A percentile compares a stretch with the other conserved stretches of the same genome.
phyloP scores from a whole-genome alignment of 2,329 filamentous ascomycete species.

The Ophiocordyceps unilateralis region DNA sequence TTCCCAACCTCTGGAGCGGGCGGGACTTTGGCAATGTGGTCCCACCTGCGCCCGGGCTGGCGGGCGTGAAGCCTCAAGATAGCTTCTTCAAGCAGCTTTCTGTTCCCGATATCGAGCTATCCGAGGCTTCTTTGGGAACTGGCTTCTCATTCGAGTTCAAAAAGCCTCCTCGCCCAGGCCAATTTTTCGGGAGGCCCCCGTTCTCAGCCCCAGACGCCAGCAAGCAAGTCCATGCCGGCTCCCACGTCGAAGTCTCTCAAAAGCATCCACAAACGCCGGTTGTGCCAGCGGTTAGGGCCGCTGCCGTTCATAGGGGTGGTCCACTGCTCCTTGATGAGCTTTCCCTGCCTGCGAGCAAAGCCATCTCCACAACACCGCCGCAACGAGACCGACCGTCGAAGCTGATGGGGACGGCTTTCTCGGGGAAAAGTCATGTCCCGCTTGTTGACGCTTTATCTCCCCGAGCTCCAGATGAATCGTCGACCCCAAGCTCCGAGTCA shows the following conservation, averaged over 20 bases:
- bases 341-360: not conserved
- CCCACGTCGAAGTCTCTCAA: not conserved
- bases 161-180: conserved; percentile 5
- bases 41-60: not conserved
- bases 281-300: not conserved
- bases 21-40: not conserved
- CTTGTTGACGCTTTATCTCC: not conserved
- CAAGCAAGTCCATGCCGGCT: not conserved
- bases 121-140: conserved; percentile 2
- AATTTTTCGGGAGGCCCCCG: conserved; percentile 3
- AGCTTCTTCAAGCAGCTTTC: conserved; percentile 1
- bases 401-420: not conserved
- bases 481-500: not conserved
- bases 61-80: not conserved
- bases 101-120: conserved; percentile 2
- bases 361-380: not conserved
- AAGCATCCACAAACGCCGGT: not conserved
- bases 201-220: not conserved
- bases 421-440: not conserved
- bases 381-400: not conserved
- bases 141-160: conserved; percentile 6
- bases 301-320: not conserved
- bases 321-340: conserved; percentile 1
- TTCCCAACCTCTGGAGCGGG: not conserved
- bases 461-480: not conserved